These are phyloP conservation scores for Physcomitrellopsis africana DNA, from an alignment of 225 moss, liverwort and hornwort species.

Conservation along the genomic window DNA sequence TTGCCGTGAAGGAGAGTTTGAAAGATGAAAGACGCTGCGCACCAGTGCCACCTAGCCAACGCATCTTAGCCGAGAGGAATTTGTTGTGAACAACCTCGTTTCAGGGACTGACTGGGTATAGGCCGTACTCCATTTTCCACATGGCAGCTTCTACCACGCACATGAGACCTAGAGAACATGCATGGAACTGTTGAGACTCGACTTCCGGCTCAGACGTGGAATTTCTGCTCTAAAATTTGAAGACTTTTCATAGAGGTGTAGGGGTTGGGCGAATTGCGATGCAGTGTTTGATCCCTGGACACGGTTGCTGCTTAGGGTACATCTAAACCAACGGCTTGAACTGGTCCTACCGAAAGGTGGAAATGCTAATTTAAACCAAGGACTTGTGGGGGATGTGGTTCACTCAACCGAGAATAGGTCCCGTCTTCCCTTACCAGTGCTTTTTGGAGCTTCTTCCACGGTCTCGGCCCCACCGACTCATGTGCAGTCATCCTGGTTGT, in stretches of 20 bases:
- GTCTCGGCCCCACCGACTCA: conserved; percentile 1
- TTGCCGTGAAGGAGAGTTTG: conserved; percentile 28
- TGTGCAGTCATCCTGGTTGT: conserved; percentile 22
- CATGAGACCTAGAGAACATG: conserved; percentile 6
- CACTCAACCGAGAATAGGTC: conserved; percentile 44
- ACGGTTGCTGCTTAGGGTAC: not conserved
- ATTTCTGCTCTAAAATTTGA: not conserved
- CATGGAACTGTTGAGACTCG: not conserved
- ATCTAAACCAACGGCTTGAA: not conserved
- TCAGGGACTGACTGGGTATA: conserved; percentile 19
- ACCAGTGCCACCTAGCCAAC: not conserved
- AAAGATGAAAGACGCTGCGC: not conserved
- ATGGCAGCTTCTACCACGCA: conserved; percentile 13
- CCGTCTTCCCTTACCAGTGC: conserved; percentile 29
- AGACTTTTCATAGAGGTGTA: not conserved
- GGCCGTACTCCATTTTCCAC: conserved; percentile 36
- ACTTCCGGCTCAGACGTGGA: not conserved
- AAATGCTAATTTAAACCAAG: conserved; percentile 21
- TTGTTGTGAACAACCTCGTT: conserved; percentile 20
- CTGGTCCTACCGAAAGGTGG: conserved; percentile 15
- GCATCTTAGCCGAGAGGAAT: not conserved
- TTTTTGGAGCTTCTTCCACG: conserved; percentile 29
- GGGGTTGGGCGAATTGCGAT: not conserved
- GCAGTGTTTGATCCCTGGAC: conserved; percentile 16
- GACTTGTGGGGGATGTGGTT: not conserved